Evolutionary conservation across 2,329 filamentous ascomycete species (phyloP), one percentile per base, ranked within the genome.

Genomic region (Pochonia chlamydosporia): DNA sequence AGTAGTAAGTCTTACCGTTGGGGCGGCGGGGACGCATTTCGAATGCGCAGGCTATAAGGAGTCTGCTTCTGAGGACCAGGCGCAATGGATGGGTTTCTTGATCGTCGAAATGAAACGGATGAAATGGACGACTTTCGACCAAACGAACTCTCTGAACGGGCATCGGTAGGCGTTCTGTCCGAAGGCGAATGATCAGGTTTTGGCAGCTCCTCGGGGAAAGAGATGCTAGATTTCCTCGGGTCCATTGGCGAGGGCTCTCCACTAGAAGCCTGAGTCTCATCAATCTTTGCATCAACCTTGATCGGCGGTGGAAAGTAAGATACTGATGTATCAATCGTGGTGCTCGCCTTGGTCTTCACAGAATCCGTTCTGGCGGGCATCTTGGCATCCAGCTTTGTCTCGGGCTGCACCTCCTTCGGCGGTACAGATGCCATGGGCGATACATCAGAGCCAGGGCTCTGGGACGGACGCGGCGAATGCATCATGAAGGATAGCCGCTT

Each of bases 361-460:
- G 31, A 7, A 4, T 20, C 31, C 31, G 5, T 18, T 8, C 14
- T 9, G 31, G 31, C 14, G n/a, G 8, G 5, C 14, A 35, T 35
- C 14, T 51, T 52, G 43, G 43, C 30, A 46, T 25, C 39, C 24
- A 43, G n/a, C 21, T 43, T 35, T 20, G 3, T 16, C 31, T 45
- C 13, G 35, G 28, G 13, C 21, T 14, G 6, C 14, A 40, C 11
- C 21, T 24, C n/a, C 33, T 33, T 36, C 41, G 24, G 41, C 16
- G 59, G 56, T 14, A 47, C 35, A 7, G 57, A 49, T 6, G 71
- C 65, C 46, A 61, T 62, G 24, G 72, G 72, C 48, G 72, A 75
- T 47, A 74, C 55, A 40, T 73, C 70, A 16, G 66, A 70, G 51
- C 67, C 69, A 43, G 69, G 61, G 49, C 64, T 69, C 44, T 60